Percentiles rank a stretch among this genome's conserved stretches.
Evolutionary conservation across 2,329 filamentous ascomycete genomes (phyloP).

Genomic region (Metarhizium album): DNA sequence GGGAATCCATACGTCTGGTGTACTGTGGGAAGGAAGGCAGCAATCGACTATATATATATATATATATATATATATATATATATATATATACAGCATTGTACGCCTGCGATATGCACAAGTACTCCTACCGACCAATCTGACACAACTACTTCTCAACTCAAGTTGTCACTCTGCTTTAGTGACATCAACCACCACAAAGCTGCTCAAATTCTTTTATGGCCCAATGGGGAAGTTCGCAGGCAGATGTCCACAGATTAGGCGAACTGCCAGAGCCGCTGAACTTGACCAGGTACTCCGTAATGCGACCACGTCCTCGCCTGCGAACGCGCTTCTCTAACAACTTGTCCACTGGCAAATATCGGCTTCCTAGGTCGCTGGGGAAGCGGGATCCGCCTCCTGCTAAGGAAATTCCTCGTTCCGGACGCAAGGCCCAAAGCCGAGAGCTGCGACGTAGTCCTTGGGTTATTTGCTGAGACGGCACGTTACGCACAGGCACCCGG

Average conservation of each 20-base stretch:
- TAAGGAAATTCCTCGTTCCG: background rate
- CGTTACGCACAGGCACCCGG: background rate
- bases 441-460: conserved; percentile 5
- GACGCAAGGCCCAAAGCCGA: background rate
- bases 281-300: conserved; percentile 5
- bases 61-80: too few relatives aligned
- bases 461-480: background rate
- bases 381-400: background rate
- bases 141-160: too few relatives aligned
- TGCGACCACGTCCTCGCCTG: conserved; percentile 4
- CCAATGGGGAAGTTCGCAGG: background rate
- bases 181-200: background rate
- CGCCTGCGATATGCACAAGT: too few relatives aligned
- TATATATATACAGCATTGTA: too few relatives aligned
- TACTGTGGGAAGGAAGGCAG: too few relatives aligned
- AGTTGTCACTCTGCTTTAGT: too few relatives aligned
- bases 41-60: too few relatives aligned
- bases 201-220: background rate
- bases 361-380: background rate
- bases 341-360: conserved; percentile 1
- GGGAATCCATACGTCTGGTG: too few relatives aligned
- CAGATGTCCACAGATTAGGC: background rate
- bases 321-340: conserved; percentile 4
- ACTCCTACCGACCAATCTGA: too few relatives aligned
- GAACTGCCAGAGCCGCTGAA: background rate